A percentile compares a stretch with the other conserved stretches of the same genome.
phyloP scores from a whole-genome alignment of 495 filamentous ascomycete genomes.

The Xylaria castorea region DNA sequence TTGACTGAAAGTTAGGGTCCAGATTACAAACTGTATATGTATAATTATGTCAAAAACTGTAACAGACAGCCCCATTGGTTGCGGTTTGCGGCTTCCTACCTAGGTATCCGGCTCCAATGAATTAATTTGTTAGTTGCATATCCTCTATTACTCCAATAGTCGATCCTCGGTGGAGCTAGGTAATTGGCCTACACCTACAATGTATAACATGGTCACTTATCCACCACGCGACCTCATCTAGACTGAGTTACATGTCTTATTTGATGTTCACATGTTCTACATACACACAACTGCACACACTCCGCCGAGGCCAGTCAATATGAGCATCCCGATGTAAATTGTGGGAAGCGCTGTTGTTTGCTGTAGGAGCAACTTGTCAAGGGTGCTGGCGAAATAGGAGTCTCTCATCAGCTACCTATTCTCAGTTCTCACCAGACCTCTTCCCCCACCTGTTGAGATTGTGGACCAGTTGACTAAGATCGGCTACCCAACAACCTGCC shows the following conservation, averaged over 20 bases:
- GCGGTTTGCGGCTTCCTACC: neutral
- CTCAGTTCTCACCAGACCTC: neutral
- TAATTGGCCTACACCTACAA: neutral
- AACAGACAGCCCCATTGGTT: neutral
- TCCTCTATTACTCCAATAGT: neutral
- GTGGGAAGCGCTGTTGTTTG: neutral
- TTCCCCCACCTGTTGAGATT: neutral
- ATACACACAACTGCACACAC: neutral
- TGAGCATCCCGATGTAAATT: neutral
- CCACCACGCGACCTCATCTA: neutral
- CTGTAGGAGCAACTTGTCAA: neutral
- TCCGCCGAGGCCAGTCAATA: neutral
- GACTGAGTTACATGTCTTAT: conserved; percentile 9
- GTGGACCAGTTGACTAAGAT: neutral
- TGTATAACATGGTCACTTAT: neutral
- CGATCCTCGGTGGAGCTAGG: neutral
- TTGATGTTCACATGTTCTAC: neutral
- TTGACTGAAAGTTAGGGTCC: neutral
- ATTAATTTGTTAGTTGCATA: neutral
- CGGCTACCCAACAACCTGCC: neutral
- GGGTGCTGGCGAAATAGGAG: conserved; percentile 8
- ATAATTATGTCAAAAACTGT: neutral
- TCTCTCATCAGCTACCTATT: neutral
- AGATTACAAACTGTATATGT: neutral
- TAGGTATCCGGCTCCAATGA: too few species aligned